A percentile compares a stretch with the other conserved stretches of the same genome.
Evolutionary conservation across 176 grass and related monocot genomes (phyloP).

Genomic region (Elymus sibiricus): DNA sequence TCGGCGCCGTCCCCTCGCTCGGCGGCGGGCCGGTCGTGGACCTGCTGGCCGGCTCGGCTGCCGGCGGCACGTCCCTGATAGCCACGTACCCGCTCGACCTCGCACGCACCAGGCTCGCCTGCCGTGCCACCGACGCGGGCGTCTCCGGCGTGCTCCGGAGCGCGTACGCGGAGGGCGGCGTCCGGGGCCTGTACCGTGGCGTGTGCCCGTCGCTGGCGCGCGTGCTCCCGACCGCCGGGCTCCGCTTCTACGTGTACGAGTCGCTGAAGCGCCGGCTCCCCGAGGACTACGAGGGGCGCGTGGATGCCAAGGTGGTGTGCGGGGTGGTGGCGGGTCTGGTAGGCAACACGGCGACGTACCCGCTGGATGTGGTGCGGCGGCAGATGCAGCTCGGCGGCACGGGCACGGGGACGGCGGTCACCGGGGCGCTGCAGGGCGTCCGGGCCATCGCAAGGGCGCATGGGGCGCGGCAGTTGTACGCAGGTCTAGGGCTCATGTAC

Average conservation of each 20-base stretch:
- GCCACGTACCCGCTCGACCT: conserved; percentile 10
- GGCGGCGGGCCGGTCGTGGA: neutral
- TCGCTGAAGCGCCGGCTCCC: neutral
- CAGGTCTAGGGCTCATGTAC: neutral
- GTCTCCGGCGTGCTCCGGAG: neutral
- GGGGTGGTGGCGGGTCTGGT: neutral
- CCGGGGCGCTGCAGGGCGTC: neutral
- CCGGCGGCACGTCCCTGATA: neutral
- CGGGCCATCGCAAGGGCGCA: neutral
- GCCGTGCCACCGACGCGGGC: neutral
- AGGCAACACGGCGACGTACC: neutral
- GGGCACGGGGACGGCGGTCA: no score
- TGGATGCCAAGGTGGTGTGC: neutral
- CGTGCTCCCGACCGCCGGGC: neutral
- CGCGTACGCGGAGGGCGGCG: neutral
- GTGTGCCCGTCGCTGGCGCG: neutral
- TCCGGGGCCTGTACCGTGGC: neutral
- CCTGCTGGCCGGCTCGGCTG: neutral
- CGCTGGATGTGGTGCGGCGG: neutral
- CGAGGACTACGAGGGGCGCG: neutral
- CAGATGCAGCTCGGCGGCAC: neutral
- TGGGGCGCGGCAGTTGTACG: neutral
- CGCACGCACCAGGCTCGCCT: neutral
- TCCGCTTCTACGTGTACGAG: neutral
- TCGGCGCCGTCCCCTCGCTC: neutral